Conservation (phyloP, 208 protist species). For the Strigomonas culicis region DNA sequence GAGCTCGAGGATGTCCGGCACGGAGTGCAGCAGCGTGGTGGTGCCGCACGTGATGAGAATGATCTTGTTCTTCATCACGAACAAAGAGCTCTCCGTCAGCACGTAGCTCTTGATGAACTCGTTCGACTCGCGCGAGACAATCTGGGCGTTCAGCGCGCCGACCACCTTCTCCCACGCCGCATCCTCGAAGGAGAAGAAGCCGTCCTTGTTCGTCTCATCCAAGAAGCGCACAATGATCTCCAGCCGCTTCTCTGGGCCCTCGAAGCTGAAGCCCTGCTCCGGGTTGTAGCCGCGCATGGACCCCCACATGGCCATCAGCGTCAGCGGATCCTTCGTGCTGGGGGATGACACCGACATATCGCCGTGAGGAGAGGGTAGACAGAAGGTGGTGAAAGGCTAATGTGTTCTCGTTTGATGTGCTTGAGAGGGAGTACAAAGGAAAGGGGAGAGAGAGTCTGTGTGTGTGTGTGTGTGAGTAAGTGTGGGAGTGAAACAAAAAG, state of each 20-base stretch:
- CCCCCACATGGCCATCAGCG: conserved; percentile 89
- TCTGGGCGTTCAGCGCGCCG: conserved; percentile 77
- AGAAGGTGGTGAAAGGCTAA: neutral
- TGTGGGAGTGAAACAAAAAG: neutral
- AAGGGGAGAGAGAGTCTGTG: neutral
- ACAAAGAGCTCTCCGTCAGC: conserved; percentile 92
- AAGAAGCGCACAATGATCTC: conserved; percentile 79
- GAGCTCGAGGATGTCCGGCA: conserved; percentile 76
- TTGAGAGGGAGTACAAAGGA: neutral
- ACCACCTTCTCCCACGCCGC: conserved; percentile 67
- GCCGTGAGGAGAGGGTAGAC: neutral
- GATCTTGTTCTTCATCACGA: conserved; percentile 89
- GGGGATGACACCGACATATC: conserved; percentile 17
- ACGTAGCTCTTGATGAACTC: conserved; percentile 90
- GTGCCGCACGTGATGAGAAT: conserved; percentile 94
- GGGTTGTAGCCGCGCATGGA: conserved; percentile 75
- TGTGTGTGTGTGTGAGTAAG: neutral
- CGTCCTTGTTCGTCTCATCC: conserved; percentile 61
- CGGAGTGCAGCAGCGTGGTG: conserved; percentile 89
- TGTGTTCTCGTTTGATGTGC: neutral
- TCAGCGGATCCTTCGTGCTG: conserved; percentile 71
- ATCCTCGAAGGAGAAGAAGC: conserved; percentile 66
- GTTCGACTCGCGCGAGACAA: conserved; percentile 79
- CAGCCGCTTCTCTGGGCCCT: conserved; percentile 91
- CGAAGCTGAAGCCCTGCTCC: conserved; percentile 81